Conservation (phyloP, 2,329 filamentous ascomycete genomes). For the Exophiala sideris region DNA sequence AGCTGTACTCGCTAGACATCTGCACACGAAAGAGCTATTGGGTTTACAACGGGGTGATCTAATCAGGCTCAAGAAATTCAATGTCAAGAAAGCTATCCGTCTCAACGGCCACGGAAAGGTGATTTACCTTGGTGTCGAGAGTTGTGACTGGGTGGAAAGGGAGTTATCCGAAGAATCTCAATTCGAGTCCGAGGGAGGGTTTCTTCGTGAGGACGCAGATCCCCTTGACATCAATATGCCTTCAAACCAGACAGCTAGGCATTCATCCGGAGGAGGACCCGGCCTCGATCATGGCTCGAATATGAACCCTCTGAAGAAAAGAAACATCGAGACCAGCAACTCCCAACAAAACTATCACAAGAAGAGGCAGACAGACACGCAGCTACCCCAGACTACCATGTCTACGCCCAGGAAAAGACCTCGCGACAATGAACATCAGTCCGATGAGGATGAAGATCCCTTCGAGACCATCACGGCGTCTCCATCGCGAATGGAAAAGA, state of each 20-base stretch:
- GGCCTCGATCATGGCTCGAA: neutral
- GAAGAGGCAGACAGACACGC: neutral
- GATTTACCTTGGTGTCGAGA: conserved; percentile 29
- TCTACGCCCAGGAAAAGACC: neutral
- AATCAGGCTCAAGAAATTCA: conserved; percentile 26
- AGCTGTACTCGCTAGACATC: conserved; percentile 27
- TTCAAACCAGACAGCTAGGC: neutral
- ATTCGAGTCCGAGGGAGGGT: conserved; percentile 14
- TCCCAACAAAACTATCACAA: neutral
- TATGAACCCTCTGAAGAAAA: too few relatives aligned
- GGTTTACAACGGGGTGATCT: conserved; percentile 23
- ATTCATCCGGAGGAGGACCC: neutral
- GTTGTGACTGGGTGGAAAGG: conserved; percentile 21
- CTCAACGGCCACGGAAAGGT: conserved; percentile 24
- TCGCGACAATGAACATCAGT: conserved; percentile 2
- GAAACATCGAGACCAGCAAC: too few relatives aligned
- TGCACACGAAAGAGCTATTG: conserved; percentile 11
- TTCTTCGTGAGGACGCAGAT: conserved; percentile 12
- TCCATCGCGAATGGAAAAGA: conserved; percentile 10
- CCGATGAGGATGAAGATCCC: conserved; percentile 14
- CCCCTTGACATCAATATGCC: neutral
- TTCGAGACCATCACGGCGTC: conserved; percentile 21
- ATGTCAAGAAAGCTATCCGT: conserved; percentile 26
- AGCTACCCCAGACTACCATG: neutral
- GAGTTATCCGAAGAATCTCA: neutral